These are phyloP conservation scores for Butyriboletus loyo DNA, from an alignment of 768 basidiomycete species.

Conservation along the genomic window DNA sequence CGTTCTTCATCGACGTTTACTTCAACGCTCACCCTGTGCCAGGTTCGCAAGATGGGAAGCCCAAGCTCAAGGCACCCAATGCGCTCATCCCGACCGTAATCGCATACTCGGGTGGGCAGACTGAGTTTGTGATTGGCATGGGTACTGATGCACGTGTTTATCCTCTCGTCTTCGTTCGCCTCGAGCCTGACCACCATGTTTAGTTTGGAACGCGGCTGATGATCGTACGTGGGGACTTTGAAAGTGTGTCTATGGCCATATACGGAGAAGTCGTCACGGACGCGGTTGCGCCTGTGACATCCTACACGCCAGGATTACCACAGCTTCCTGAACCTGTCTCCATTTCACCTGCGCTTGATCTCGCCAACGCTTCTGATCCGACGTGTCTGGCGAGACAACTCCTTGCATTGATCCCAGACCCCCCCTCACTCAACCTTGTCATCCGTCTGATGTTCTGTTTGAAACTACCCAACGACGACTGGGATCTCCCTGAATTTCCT, in stretches of 20 bases:
- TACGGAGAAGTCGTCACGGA: conserved; percentile 56
- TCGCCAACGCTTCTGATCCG: conserved; percentile 58
- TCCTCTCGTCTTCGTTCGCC: neutral
- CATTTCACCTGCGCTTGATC: conserved; percentile 55
- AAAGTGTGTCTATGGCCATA: conserved; percentile 42
- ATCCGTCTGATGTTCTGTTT: conserved; percentile 76
- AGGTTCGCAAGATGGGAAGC: conserved; percentile 43
- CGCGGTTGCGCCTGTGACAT: conserved; percentile 28
- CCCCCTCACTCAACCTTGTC: conserved; percentile 62
- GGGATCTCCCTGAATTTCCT: conserved; percentile 73
- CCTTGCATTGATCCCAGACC: conserved; percentile 55
- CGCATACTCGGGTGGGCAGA: conserved; percentile 65
- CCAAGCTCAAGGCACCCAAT: conserved; percentile 65
- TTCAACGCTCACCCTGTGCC: conserved; percentile 65
- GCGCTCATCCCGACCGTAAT: conserved; percentile 69
- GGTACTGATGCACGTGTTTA: conserved; percentile 53
- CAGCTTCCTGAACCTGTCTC: conserved; percentile 34
- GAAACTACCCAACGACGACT: conserved; percentile 76
- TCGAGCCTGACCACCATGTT: conserved; percentile 3
- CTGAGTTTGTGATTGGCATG: conserved; percentile 69
- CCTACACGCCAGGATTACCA: conserved; percentile 43
- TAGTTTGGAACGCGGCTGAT: conserved; percentile 76
- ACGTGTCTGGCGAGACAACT: conserved; percentile 59
- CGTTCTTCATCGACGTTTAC: conserved; percentile 72
- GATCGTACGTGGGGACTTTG: conserved; percentile 76